Percentiles rank a stretch among this genome's conserved stretches.
Conservation (phyloP, 2,329 filamentous ascomycete species). For the Xylaria sp. region DNA sequence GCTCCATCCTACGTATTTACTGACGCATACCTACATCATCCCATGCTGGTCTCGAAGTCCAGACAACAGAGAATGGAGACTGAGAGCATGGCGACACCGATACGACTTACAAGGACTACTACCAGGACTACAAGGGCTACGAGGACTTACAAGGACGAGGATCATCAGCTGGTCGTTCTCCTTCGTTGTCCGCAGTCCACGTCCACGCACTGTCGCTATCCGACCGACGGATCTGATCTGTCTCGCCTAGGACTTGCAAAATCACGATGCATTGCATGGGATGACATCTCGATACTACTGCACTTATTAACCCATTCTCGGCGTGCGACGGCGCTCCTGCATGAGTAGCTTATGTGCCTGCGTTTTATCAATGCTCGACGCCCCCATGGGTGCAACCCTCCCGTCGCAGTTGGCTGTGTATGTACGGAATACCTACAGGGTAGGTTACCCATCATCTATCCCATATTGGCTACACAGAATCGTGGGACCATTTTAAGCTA, state of each 20-base stretch:
- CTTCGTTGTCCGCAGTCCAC: background rate
- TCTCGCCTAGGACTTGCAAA: background rate
- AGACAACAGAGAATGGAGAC: background rate
- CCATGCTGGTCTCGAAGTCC: background rate
- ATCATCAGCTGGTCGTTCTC: background rate
- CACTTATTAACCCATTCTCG: background rate
- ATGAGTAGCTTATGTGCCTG: background rate
- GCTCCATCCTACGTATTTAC: background rate
- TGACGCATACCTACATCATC: background rate
- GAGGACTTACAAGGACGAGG: too few relatives aligned
- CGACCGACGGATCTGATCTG: background rate
- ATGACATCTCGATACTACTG: background rate
- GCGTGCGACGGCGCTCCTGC: background rate
- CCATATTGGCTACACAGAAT: background rate
- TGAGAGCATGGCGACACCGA: too few relatives aligned
- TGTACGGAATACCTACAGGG: background rate
- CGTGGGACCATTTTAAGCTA: background rate
- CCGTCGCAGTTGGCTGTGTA: background rate
- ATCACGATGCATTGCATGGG: conserved; percentile 1
- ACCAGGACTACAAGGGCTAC: too few relatives aligned
- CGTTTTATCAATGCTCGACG: background rate
- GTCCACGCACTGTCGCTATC: background rate
- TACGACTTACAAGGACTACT: too few relatives aligned
- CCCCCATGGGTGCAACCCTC: background rate
- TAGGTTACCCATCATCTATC: background rate